Evolutionary conservation across 345 rosid species (phyloP).

Genomic region (Hirschfeldia incana): DNA sequence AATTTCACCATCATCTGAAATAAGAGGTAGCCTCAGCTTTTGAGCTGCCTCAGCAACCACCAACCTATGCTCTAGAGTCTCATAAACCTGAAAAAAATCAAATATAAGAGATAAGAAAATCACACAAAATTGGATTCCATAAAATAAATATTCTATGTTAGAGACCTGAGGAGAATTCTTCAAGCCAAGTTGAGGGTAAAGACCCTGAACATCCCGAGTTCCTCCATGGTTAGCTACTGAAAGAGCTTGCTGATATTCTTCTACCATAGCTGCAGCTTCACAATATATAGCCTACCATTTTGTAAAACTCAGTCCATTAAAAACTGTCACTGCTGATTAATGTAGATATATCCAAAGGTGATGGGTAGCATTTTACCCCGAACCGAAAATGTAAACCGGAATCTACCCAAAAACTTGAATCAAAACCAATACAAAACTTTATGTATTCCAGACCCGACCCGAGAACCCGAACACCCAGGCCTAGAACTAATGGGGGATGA

Average conservation of each 20-base stretch:
- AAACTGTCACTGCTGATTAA: not conserved
- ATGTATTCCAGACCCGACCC: no score
- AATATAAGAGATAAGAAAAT: not conserved
- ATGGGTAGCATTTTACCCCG: not conserved
- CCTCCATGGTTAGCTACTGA: constrained; percentile 72
- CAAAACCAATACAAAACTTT: not conserved
- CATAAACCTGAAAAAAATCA: constrained; percentile 60
- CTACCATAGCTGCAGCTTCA: constrained; percentile 90
- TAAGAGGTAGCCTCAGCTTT: constrained; percentile 88
- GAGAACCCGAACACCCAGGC: no score
- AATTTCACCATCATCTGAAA: constrained; percentile 89
- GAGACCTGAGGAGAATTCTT: constrained; percentile 75
- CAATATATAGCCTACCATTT: constrained; percentile 66
- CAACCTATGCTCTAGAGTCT: constrained; percentile 82
- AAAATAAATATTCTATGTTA: not conserved
- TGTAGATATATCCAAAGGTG: not conserved
- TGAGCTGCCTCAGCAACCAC: constrained; percentile 97
- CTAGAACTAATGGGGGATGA: no score
- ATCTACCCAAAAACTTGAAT: not conserved
- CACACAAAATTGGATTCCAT: not conserved
- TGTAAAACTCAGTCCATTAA: not conserved
- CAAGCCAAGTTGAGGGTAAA: constrained; percentile 68
- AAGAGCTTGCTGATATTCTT: constrained; percentile 89
- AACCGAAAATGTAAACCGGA: not conserved
- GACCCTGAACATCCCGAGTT: constrained; percentile 69